These are phyloP conservation scores for Mycena capillaripes DNA, from an alignment of 768 basidiomycete genomes.

Conservation along the genomic window DNA sequence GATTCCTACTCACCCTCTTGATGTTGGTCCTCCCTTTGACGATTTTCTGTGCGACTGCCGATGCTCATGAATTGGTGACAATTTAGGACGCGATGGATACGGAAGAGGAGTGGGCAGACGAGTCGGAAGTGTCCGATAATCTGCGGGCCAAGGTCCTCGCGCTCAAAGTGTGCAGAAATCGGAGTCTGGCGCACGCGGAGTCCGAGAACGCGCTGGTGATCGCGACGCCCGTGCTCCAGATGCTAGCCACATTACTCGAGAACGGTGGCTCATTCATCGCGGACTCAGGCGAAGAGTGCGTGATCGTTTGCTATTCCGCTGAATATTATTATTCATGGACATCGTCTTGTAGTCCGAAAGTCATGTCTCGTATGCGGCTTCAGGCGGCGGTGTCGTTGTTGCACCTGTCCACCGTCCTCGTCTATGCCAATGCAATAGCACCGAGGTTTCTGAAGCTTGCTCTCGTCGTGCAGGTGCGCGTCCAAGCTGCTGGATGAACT, in stretches of 20 bases:
- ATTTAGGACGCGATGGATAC: slow-evolving; percentile 73
- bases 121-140: slow-evolving; percentile 68
- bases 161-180: slow-evolving; percentile 86
- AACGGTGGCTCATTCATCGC: slow-evolving; percentile 73
- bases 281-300: slow-evolving; percentile 61
- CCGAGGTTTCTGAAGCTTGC: slow-evolving; percentile 78
- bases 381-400: slow-evolving; percentile 87
- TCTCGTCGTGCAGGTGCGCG: slow-evolving; percentile 80
- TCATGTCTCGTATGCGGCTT: slow-evolving; percentile 84
- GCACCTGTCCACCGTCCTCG: slow-evolving; percentile 75
- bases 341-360: slow-evolving; percentile 60
- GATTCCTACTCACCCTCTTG: slow-evolving; percentile 61
- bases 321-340: not conserved
- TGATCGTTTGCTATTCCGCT: slow-evolving; percentile 47
- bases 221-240: slow-evolving; percentile 80
- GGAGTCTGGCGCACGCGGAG: slow-evolving; percentile 77
- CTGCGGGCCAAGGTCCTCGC: slow-evolving; percentile 80
- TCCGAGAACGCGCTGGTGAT: slow-evolving; percentile 74
- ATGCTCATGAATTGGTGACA: slow-evolving; percentile 13
- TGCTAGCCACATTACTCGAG: slow-evolving; percentile 80
- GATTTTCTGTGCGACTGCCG: not conserved
- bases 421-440: slow-evolving; percentile 69
- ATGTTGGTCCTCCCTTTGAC: slow-evolving; percentile 53
- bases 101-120: slow-evolving; percentile 82
- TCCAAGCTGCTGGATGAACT: not conserved